Base-by-base conservation (phyloP, 345 rosid genomes). In the Eucalyptus cloeziana region DNA sequence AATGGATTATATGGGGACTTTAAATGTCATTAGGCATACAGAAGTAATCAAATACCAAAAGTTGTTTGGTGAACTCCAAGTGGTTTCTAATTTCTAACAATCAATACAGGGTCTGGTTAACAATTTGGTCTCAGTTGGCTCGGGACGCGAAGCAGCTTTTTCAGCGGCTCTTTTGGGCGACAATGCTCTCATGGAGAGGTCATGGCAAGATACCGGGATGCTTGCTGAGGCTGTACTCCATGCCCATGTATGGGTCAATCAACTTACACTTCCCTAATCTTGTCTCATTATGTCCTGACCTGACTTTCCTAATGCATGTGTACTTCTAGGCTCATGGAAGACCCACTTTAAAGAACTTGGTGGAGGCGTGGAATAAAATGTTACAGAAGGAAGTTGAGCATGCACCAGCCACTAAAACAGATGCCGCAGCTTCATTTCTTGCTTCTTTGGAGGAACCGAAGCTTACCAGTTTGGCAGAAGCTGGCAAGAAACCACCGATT, bases 171-270 rank as follows among this genome's bases (percentile, higher is more conserved):
- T 98, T 90, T 90, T 98, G 91, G 99, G 99, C 60, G 99, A 98
- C 93, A 97, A 97, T 91, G 97, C 96, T 83, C 97, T 98, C 90
- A 96, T 98, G 99, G 99, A 97, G 92, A 97, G 95, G 92, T 97
- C 98, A 43, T 98, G 99, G 99, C 97, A 95, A 93, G 99, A 98
- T 87, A 97, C 99, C 2, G 99, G 99, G 90, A 98, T 98, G 99
- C 98, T 96, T 54, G 96, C 99, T n/a, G 99, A 98, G 94, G 96
- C 99, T 49, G 99, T 97, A 52, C 97, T 98, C 91, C 99, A 98
- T 92, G 98, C 99, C n/a, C 99, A 98, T 88, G 99, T 98, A 95
- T 87, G 94, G 81, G 50, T 91, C 87, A 24, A 64, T 89, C 85
- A 76, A 90, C 11, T 87, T 13, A 21, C 86, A 15, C 24, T 19